These are phyloP conservation scores for Fraxinus nigra DNA, from an alignment of 305 asterid species.

Conservation along the genomic window DNA sequence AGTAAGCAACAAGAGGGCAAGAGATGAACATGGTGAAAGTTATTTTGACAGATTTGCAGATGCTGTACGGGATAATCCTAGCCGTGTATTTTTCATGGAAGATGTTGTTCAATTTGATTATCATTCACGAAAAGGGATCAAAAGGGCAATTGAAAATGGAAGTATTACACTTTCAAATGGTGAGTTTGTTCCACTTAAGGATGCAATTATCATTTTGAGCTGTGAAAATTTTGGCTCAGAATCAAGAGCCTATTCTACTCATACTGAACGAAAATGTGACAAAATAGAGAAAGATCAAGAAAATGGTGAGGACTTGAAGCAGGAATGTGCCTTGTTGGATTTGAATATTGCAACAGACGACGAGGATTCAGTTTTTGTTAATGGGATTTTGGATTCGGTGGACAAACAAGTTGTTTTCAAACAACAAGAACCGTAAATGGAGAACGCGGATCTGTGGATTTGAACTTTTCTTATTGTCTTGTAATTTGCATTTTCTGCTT, in stretches of 20 bases:
- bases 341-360: conserved; percentile 60
- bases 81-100: conserved; percentile 66
- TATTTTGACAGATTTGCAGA: conserved; percentile 58
- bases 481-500: not conserved
- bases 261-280: not conserved
- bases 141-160: conserved; percentile 49
- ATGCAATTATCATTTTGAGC: conserved; percentile 70
- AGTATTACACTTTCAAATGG: conserved; percentile 30
- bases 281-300: conserved; percentile 20
- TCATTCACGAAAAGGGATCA: conserved; percentile 40
- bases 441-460: conserved; percentile 1
- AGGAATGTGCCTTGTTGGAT: conserved; percentile 42
- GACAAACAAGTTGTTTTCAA: conserved; percentile 57
- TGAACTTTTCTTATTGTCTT: not conserved
- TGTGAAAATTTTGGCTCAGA: conserved; percentile 35
- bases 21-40: conserved; percentile 59
- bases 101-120: conserved; percentile 54
- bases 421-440: conserved; percentile 44
- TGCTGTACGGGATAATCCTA: conserved; percentile 56
- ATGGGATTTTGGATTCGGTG: conserved; percentile 47
- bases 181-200: conserved; percentile 49
- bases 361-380: conserved; percentile 24
- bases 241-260: conserved; percentile 35
- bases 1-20: conserved; percentile 60
- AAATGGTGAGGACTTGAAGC: conserved; percentile 4